phyloP scores from a whole-genome alignment of 192 early-diverging fungal species.

The Umbelopsis sp. region DNA sequence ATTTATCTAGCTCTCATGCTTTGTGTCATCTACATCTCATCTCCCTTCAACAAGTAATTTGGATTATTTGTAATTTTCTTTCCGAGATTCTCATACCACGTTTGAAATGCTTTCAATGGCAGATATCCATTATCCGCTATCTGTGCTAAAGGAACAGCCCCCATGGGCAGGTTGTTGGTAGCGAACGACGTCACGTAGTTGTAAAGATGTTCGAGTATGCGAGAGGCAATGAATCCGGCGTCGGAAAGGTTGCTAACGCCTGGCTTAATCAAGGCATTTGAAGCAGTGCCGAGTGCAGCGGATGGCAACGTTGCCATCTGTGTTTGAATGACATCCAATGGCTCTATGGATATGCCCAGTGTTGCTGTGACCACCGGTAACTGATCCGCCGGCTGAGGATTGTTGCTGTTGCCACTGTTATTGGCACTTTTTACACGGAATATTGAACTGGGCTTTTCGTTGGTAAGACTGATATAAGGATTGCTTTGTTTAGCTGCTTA shows the following conservation, averaged over 20 bases:
- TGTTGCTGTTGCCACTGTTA: slow-evolving; percentile 24
- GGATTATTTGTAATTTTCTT: slow-evolving; percentile 79
- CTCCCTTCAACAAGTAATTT: slow-evolving; percentile 38
- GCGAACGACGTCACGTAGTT: slow-evolving; percentile 78
- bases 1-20: too few relatives aligned
- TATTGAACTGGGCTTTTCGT: slow-evolving; percentile 84
- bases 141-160: slow-evolving; percentile 55
- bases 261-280: slow-evolving; percentile 18
- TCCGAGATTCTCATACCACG: slow-evolving; percentile 79
- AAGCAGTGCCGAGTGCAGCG: slow-evolving; percentile 5
- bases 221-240: slow-evolving; percentile 56
- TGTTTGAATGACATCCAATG: slow-evolving; percentile 69
- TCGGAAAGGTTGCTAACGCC: slow-evolving; percentile 37
- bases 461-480: slow-evolving; percentile 60
- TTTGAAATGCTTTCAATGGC: slow-evolving; percentile 72
- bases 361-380: slow-evolving; percentile 53
- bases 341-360: slow-evolving; percentile 94
- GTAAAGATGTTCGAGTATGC: slow-evolving; percentile 69
- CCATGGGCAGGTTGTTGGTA: slow-evolving; percentile 55
- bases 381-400: background rate
- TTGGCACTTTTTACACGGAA: slow-evolving; percentile 55
- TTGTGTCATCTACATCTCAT: background rate
- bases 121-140: slow-evolving; percentile 49
- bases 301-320: slow-evolving; percentile 51
- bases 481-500: background rate